Base-by-base conservation (phyloP, 2,329 filamentous ascomycete species). In the Neonectria faginata region DNA sequence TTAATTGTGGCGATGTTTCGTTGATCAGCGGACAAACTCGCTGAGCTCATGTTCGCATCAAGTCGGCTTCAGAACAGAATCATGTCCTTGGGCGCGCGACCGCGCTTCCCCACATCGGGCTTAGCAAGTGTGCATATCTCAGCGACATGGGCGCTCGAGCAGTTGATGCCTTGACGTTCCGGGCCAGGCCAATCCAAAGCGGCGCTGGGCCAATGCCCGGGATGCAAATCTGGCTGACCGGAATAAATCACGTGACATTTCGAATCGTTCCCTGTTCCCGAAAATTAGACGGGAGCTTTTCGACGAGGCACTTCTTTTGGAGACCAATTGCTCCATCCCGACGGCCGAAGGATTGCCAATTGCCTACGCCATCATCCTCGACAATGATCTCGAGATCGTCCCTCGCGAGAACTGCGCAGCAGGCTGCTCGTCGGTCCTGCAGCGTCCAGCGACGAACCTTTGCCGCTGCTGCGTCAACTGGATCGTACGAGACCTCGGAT, bases 401-500 rank as follows among this genome's bases (percentile, higher is more conserved):
- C 80, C 81, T 88, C 78, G 82, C 85, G 77, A 83, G 84, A 82
- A 83, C 82, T 79, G 83, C 84, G 79, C 85, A 86, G 82, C 83
- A 87, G 79, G 85, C 85, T 75, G 80, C 83, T 75, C 84, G 86
- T 73, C 81, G 83, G 79, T 84, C 83, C 76, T 79, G 86, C 84
- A 85, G 86, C 80, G 87, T 86, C 77, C 81, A 82, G 78, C 81
- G 77, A 74, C 84, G 86, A 73, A 81, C 81, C 72, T 88, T 84
- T 74, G 86, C 92, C 74, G 83, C 92, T 85, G 81, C 83, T 70
- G 79, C 84, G 66, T 80, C 81, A 66, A 90, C 92, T 74, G 92
- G 94, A 83, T 89, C 92, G 80, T 99, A 97, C 85, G 91, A 97
- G 83, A 89, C 92, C 68, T 88, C 92, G 78, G 92, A 97, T 82